phyloP scores from a whole-genome alignment of 2,329 filamentous ascomycete genomes.

The Pseudogymnoascus sp. region DNA sequence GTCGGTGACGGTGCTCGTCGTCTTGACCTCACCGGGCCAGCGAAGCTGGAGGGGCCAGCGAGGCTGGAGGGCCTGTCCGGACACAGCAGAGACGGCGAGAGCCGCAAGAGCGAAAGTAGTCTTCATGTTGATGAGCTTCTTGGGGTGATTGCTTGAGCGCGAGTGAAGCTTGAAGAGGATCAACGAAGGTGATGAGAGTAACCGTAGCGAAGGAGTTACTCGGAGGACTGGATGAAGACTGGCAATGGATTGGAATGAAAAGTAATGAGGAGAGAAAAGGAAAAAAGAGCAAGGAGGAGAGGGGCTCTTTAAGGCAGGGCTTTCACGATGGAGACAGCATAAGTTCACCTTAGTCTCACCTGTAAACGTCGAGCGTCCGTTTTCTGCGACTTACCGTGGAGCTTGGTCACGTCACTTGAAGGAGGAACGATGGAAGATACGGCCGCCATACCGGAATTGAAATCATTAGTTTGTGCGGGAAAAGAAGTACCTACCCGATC shows the following conservation, averaged over 20 bases:
- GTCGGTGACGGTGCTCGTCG: constrained; percentile 17
- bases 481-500: not conserved
- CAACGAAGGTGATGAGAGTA: constrained; percentile 9
- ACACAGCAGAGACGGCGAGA: constrained; percentile 20
- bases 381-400: constrained; percentile 4
- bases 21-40: not conserved
- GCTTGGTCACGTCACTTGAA: not conserved
- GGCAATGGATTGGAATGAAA: not conserved
- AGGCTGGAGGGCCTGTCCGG: constrained; percentile 15
- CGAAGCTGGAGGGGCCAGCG: constrained; percentile 14
- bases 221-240: not conserved
- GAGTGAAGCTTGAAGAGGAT: not conserved
- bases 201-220: constrained; percentile 11
- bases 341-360: not conserved
- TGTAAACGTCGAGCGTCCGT: not conserved
- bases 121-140: constrained; percentile 24
- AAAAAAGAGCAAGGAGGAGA: not conserved
- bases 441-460: not conserved
- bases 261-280: not conserved
- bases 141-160: not conserved
- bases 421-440: not conserved
- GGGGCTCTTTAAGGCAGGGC: not conserved
- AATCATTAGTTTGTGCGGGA: not conserved
- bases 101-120: constrained; percentile 21
- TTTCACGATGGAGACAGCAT: not conserved